Evolutionary conservation across 495 filamentous ascomycete genomes (phyloP).

Genomic region (Podospora anserina): DNA sequence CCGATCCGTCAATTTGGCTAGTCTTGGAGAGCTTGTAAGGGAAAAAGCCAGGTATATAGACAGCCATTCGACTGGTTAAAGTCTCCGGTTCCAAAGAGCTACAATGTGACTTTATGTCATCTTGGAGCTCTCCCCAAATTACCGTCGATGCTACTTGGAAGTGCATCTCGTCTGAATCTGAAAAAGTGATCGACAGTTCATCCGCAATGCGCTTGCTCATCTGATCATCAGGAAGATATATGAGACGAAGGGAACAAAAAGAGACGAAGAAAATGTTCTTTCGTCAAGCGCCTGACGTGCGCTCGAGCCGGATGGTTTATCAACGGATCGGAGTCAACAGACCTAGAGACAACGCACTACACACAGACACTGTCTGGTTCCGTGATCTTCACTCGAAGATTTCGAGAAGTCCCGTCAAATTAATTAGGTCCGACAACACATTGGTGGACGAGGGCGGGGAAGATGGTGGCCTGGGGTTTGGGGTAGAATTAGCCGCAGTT

Average conservation of each 20-base stretch:
- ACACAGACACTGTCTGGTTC: conserved; percentile 22
- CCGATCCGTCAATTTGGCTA: conserved; percentile 25
- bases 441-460: conserved; percentile 20
- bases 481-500: conserved; percentile 39
- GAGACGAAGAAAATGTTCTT: not conserved
- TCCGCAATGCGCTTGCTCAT: conserved; percentile 21
- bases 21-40: conserved; percentile 5
- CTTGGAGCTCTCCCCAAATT: not conserved
- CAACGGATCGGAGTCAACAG: not conserved
- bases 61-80: conserved; percentile 1
- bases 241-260: conserved; percentile 13
- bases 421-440: conserved; percentile 27
- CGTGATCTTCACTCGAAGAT: conserved; percentile 31
- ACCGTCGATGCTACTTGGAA: not conserved
- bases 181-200: conserved; percentile 22
- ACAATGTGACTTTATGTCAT: not conserved
- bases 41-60: not conserved
- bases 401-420: conserved; percentile 36
- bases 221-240: conserved; percentile 8
- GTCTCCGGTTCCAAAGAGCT: not conserved
- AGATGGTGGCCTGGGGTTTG: conserved; percentile 24
- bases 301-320: conserved; percentile 21
- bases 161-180: not conserved
- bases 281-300: not conserved
- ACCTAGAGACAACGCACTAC: conserved; percentile 9